Percentiles rank a stretch among this genome's conserved stretches.
phyloP scores from a whole-genome alignment of 257 asterid species.

The Oldenlandia corymbosa region DNA sequence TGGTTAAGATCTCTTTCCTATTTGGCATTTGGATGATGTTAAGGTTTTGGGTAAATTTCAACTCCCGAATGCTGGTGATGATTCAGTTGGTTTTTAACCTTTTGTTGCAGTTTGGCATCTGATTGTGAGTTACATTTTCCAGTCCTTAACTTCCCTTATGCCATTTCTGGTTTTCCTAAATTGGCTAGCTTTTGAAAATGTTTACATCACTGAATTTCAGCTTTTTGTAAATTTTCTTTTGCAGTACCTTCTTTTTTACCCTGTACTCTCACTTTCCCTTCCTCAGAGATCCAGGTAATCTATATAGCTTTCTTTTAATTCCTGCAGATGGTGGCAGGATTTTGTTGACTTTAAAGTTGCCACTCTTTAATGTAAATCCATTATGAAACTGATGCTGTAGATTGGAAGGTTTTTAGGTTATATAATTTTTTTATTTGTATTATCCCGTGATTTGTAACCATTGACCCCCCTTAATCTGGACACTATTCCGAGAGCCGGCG shows the following conservation, averaged over 20 bases:
- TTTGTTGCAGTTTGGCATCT: constrained; percentile 13
- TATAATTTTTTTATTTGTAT: too few relatives aligned
- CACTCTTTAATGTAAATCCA: too few relatives aligned
- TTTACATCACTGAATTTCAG: neutral
- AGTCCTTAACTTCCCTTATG: constrained; percentile 20
- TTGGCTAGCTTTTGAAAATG: constrained; percentile 8
- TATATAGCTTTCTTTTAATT: neutral
- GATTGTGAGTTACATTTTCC: constrained; percentile 12
- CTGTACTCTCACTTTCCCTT: too few relatives aligned
- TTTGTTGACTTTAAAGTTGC: too few relatives aligned
- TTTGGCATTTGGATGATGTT: neutral
- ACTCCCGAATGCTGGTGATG: neutral
- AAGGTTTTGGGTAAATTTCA: neutral
- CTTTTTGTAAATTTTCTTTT: neutral
- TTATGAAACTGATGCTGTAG: too few relatives aligned
- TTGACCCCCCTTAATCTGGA: too few relatives aligned
- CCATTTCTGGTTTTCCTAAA: constrained; percentile 32
- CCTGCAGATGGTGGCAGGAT: too few relatives aligned
- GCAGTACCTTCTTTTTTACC: neutral
- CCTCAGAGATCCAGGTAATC: constrained; percentile 12
- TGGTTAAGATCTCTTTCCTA: neutral
- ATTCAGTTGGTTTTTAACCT: neutral
- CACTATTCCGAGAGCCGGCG: too few relatives aligned
- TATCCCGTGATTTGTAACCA: too few relatives aligned
- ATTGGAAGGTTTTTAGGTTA: too few relatives aligned